Percentiles rank a stretch among this genome's conserved stretches.
Evolutionary conservation across 2,329 filamentous ascomycete species (phyloP).

Genomic region (Cladophialophora bantiana): DNA sequence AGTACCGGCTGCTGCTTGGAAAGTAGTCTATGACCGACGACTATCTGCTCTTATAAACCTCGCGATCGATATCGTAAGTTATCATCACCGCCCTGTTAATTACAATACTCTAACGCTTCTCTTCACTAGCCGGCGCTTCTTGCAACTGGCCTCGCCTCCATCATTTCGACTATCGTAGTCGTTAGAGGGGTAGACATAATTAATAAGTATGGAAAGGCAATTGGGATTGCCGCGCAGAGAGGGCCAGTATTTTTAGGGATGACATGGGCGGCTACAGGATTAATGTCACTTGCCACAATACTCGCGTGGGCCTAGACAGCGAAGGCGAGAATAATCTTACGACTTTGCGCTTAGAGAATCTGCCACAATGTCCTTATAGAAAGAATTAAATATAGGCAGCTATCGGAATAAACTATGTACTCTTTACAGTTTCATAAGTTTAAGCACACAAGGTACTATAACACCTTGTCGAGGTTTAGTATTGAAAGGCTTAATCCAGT

Average conservation of each 20-base stretch:
- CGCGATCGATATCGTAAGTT: neutral
- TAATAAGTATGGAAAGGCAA: constrained; percentile 59
- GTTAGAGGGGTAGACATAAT: constrained; percentile 62
- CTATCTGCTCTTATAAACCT: neutral
- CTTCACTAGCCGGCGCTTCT: neutral
- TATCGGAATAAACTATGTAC: too few species aligned
- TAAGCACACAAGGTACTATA: too few species aligned
- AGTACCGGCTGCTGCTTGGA: constrained; percentile 49
- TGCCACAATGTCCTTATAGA: too few species aligned
- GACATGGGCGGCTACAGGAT: constrained; percentile 63
- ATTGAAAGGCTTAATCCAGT: too few species aligned
- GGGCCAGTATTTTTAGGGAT: constrained; percentile 64
- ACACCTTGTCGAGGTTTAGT: too few species aligned
- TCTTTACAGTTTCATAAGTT: too few species aligned
- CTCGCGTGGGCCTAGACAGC: constrained; percentile 21
- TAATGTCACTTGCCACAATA: constrained; percentile 48
- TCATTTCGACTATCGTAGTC: constrained; percentile 63
- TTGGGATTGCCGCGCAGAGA: constrained; percentile 60
- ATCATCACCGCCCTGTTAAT: neutral
- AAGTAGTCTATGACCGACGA: neutral
- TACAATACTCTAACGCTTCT: neutral
- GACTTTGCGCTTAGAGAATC: neutral
- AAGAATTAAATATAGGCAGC: too few species aligned
- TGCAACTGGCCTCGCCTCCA: constrained; percentile 45
- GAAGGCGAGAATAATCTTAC: neutral